These are phyloP conservation scores for Calamus simplicifolius DNA, from an alignment of 176 grass and related monocot species.

Conservation along the genomic window DNA sequence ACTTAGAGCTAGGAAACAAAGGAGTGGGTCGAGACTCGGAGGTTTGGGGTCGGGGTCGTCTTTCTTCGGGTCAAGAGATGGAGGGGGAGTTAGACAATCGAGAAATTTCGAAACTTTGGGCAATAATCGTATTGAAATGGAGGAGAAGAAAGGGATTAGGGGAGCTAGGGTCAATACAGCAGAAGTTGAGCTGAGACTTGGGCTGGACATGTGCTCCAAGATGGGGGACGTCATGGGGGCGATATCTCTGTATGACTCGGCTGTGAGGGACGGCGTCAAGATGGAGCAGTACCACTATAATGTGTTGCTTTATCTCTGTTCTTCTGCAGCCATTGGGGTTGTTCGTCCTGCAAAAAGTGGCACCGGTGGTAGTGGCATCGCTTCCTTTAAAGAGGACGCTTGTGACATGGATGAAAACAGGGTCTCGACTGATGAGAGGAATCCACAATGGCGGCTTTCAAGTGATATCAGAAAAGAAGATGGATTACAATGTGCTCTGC, in stretches of 20 bases:
- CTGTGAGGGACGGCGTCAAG: constrained; percentile 23
- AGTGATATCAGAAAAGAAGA: no score
- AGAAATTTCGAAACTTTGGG: constrained; percentile 7
- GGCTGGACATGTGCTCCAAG: constrained; percentile 64
- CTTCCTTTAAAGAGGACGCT: not conserved
- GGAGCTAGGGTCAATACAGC: not conserved
- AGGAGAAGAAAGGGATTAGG: constrained; percentile 10
- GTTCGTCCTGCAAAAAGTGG: constrained; percentile 57
- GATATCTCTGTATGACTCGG: constrained; percentile 42
- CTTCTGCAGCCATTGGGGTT: constrained; percentile 40
- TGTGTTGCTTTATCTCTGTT: constrained; percentile 62
- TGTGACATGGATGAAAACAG: not conserved
- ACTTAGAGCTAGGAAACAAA: not conserved
- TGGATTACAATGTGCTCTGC: no score
- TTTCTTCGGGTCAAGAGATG: constrained; percentile 1
- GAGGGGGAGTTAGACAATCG: constrained; percentile 3
- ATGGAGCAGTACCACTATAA: constrained; percentile 60
- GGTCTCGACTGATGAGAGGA: no score
- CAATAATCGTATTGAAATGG: constrained; percentile 13
- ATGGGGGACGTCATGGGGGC: constrained; percentile 48
- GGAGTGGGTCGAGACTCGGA: not conserved
- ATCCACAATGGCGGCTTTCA: no score
- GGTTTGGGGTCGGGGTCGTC: not conserved
- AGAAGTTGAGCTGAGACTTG: constrained; percentile 27
- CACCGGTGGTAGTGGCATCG: constrained; percentile 19